Evolutionary conservation across 2,329 filamentous ascomycete genomes (phyloP).

Genomic region (Sphaerostilbella broomeana): DNA sequence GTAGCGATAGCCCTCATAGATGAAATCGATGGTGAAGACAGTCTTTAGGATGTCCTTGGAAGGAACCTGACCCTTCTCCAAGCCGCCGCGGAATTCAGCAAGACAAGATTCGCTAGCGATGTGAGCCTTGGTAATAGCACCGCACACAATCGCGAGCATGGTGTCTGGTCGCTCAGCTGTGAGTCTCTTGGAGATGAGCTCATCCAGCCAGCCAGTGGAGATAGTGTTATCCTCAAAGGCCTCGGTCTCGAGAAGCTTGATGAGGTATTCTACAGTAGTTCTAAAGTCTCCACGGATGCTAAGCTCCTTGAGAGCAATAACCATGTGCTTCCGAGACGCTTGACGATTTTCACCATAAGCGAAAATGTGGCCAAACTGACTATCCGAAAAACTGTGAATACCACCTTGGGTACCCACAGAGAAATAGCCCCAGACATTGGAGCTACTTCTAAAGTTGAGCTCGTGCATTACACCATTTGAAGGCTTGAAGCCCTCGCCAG

Average conservation of each 20-base stretch:
- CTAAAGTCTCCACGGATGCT: conserved; percentile 99
- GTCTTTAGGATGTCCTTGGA: conserved; percentile 96
- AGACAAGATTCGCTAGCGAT: conserved; percentile 88
- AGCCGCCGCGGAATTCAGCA: conserved; percentile 74
- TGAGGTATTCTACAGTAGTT: conserved; percentile 96
- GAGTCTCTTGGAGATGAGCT: conserved; percentile 95
- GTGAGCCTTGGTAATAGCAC: conserved; percentile 91
- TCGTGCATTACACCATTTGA: conserved; percentile 99
- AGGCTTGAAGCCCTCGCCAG: conserved; percentile 98
- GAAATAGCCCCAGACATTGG: conserved; percentile 99
- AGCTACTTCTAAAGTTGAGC: conserved; percentile 96
- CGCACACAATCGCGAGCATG: conserved; percentile 89
- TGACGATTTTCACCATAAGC: conserved; percentile 97
- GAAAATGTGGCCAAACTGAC: conserved; percentile 98
- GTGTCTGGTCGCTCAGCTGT: conserved; percentile 93
- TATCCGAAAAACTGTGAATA: conserved; percentile 99
- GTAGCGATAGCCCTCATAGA: conserved; percentile 93
- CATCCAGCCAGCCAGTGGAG: conserved; percentile 96
- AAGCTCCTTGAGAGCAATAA: conserved; percentile 94
- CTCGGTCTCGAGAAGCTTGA: conserved; percentile 96
- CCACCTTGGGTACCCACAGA: conserved; percentile 93
- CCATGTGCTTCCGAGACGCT: conserved; percentile 97
- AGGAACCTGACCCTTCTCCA: conserved; percentile 96
- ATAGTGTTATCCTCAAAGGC: conserved; percentile 99
- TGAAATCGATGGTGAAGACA: conserved; percentile 96